phyloP scores from a whole-genome alignment of 192 early-diverging fungal genomes.

The Backusella mclennaniae region DNA sequence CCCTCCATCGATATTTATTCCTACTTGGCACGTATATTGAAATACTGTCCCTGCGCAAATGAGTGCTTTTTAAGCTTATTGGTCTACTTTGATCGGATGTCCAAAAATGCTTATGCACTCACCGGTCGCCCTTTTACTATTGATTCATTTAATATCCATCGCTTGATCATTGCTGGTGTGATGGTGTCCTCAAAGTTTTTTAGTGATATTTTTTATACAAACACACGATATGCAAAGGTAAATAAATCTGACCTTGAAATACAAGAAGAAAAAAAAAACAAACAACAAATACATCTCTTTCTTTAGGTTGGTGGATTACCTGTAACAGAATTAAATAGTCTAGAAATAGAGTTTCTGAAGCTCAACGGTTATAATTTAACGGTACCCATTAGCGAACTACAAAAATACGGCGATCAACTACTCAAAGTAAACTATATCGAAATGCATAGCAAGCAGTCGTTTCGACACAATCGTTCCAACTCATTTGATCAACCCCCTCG shows the following conservation, averaged over 20 bases:
- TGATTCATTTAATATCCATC: conserved; percentile 89
- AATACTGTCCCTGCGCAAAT: conserved; percentile 92
- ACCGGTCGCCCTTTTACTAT: conserved; percentile 71
- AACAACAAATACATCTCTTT: not conserved
- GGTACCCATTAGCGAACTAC: conserved; percentile 77
- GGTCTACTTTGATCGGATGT: conserved; percentile 90
- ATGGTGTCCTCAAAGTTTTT: conserved; percentile 91
- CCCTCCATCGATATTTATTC: conserved; percentile 87
- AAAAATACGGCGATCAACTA: conserved; percentile 76
- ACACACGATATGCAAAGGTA: conserved; percentile 82
- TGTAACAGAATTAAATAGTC: conserved; percentile 84
- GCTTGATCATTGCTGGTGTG: conserved; percentile 85
- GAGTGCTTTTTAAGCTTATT: conserved; percentile 87
- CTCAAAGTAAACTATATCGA: conserved; percentile 55
- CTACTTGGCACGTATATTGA: conserved; percentile 85
- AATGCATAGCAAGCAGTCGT: not conserved
- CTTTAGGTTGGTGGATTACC: conserved; percentile 83
- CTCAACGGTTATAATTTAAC: conserved; percentile 82
- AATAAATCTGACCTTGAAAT: not conserved
- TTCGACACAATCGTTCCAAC: conserved; percentile 21
- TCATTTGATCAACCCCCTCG: conserved; percentile 4
- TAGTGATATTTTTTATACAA: conserved; percentile 93
- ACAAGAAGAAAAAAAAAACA: not conserved
- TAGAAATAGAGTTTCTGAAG: conserved; percentile 90
- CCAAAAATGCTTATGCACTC: conserved; percentile 56